These are phyloP conservation scores for Nannochloris sp. DNA, from an alignment of 139 green algal genomes.

Conservation along the genomic window DNA sequence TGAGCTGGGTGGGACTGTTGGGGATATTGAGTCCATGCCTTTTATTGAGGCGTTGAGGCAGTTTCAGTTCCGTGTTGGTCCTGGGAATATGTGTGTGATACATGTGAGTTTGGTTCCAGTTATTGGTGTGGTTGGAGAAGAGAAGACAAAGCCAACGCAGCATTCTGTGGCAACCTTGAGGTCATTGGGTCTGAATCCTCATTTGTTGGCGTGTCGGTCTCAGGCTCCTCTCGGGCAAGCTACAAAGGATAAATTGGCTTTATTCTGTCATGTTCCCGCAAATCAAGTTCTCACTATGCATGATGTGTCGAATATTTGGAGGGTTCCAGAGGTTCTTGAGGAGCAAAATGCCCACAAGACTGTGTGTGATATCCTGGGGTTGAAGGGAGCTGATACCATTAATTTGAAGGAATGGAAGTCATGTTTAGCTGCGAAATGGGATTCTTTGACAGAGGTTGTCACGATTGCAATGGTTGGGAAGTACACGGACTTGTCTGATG, in stretches of 20 bases:
- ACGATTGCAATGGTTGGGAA: constrained; percentile 95
- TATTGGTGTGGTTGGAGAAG: constrained; percentile 94
- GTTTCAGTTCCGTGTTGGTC: constrained; percentile 79
- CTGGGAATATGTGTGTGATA: constrained; percentile 58
- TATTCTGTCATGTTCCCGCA: constrained; percentile 90
- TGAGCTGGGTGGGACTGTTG: constrained; percentile 95
- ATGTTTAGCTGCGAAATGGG: constrained; percentile 73
- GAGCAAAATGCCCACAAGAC: constrained; percentile 72
- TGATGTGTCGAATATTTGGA: constrained; percentile 98
- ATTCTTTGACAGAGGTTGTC: constrained; percentile 33
- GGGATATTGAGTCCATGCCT: constrained; percentile 97
- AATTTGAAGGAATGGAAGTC: constrained; percentile 56
- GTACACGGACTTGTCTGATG: constrained; percentile 91
- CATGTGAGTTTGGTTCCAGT: constrained; percentile 95
- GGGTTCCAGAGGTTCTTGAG: constrained; percentile 67
- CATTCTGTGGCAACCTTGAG: constrained; percentile 87
- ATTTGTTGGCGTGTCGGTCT: constrained; percentile 81
- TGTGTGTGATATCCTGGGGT: constrained; percentile 58
- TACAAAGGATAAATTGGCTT: constrained; percentile 85
- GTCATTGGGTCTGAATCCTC: constrained; percentile 82
- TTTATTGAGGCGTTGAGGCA: constrained; percentile 90
- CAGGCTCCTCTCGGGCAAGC: constrained; percentile 58
- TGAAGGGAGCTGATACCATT: constrained; percentile 42
- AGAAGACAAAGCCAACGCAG: constrained; percentile 99
- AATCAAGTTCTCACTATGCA: constrained; percentile 86